Base-by-base conservation (phyloP, 2,329 filamentous ascomycete species). In the Aspergillus latus region DNA sequence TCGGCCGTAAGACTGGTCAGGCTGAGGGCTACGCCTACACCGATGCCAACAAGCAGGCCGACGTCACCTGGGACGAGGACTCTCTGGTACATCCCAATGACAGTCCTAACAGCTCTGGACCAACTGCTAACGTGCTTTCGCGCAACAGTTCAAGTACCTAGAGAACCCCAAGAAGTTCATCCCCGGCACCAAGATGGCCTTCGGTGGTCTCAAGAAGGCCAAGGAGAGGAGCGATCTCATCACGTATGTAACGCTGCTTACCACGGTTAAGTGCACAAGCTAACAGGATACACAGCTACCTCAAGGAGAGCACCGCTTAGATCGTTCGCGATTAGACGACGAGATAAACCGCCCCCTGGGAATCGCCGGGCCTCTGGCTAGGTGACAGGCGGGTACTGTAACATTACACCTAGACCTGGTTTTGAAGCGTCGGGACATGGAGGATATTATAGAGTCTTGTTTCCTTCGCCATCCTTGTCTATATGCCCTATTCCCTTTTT, bases 131-230 rank as follows among this genome's bases (percentile, higher is more conserved):
- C 40, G 40, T 34, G 48, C 10, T 32, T 49, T 16, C 30, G 15
- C 30, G n/a, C 40, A 9, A 48, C 69, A 92, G 90, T 97, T 96
- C 81, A 85, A 88, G 67, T 99, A 99, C 88, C 92, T 99, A 73
- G 94, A 99, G 87, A 97, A 97, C 89, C 94, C 94, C 82, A 99
- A 99, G 89, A 97, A 97, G 86, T 99, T 92, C 87, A 97, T 99
- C 66, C 94, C 94, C 69, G 94, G 94, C 70, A 99, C 94, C 83
- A 99, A 97, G 91, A 99, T 99, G 94, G 94, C 94, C 72, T 99
- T 97, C 77, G 94, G 94, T 82, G 94, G 94, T 79, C 86, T 99
- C 75, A 99, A 99, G 92, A 99, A 99, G 90, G 86, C 87, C 76
- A 97, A 97, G 90, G 94, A 97, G 84, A 87, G 94, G 78, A 96